Evolutionary conservation across 208 protist species (phyloP).

Genomic region (Leishmania guyanensis): DNA sequence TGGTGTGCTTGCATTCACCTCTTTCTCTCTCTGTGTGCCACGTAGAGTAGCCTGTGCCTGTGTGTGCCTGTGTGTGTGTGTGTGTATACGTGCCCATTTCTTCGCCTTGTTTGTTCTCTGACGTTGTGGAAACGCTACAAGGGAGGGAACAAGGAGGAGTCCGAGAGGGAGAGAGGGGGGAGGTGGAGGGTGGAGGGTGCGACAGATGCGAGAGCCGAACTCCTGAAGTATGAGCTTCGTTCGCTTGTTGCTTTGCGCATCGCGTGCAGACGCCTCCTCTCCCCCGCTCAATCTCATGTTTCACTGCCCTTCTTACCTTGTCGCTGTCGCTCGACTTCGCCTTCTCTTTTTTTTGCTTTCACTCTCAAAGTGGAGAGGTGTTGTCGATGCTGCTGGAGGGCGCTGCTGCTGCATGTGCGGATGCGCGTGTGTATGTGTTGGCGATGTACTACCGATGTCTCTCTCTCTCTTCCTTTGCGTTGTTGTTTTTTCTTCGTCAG

Average conservation of each 20-base stretch:
- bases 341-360: not conserved
- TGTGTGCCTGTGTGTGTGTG: not conserved
- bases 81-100: too few species aligned
- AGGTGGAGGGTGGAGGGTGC: too few species aligned
- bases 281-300: not conserved
- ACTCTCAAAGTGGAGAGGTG: not conserved
- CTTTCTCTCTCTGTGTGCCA: not conserved
- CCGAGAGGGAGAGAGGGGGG: not conserved
- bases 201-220: not conserved
- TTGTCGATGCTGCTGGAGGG: not conserved
- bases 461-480: not conserved
- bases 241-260: not conserved
- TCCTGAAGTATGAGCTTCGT: not conserved
- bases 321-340: slow-evolving; percentile 1
- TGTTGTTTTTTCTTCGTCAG: not conserved
- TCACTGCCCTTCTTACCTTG: not conserved
- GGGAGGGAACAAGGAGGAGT: not conserved
- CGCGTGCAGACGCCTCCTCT: not conserved
- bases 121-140: not conserved
- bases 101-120: not conserved
- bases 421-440: not conserved
- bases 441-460: not conserved
- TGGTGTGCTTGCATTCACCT: not conserved
- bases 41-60: too few species aligned
- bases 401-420: not conserved